A percentile compares a stretch with the other conserved stretches of the same genome.
Conservation (phyloP, 805 yeast species). For the Ogataea haglerorum region DNA sequence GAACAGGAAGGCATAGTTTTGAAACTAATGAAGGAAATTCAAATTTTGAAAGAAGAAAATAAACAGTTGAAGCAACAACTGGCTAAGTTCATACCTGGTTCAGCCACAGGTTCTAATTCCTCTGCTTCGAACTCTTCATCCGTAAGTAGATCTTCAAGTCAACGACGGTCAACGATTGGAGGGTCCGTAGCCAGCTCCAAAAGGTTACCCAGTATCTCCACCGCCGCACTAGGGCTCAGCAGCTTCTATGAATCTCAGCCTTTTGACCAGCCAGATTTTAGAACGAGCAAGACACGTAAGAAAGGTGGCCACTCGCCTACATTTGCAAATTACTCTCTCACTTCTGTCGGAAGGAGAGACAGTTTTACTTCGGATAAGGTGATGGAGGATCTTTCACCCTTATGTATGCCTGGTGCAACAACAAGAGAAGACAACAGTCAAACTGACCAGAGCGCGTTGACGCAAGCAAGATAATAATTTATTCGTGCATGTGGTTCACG, state of each 20-base stretch:
- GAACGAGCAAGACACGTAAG: conserved; percentile 19
- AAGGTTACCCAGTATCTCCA: conserved; percentile 19
- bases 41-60: conserved; percentile 51
- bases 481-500: conserved; percentile 1
- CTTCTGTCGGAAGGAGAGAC: conserved; percentile 12
- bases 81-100: conserved; percentile 16
- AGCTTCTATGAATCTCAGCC: conserved; percentile 7
- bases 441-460: conserved; percentile 3
- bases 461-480: conserved; percentile 2
- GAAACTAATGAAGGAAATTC: conserved; percentile 61
- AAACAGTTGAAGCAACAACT: conserved; percentile 35
- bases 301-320: conserved; percentile 14
- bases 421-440: conserved; percentile 1
- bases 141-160: conserved; percentile 21
- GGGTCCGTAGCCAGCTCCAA: conserved; percentile 24
- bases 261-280: conserved; percentile 12
- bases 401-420: conserved; percentile 10
- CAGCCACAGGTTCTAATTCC: conserved; percentile 14
- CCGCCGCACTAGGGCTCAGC: conserved; percentile 2
- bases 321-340: conserved; percentile 21
- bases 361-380: conserved; percentile 10
- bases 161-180: conserved; percentile 26
- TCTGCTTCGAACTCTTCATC: conserved; percentile 22
- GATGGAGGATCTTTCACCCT: conserved; percentile 19
- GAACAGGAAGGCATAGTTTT: conserved; percentile 76